Evolutionary conservation across 257 asterid species (phyloP).

Genomic region (Fraxinus americana): DNA sequence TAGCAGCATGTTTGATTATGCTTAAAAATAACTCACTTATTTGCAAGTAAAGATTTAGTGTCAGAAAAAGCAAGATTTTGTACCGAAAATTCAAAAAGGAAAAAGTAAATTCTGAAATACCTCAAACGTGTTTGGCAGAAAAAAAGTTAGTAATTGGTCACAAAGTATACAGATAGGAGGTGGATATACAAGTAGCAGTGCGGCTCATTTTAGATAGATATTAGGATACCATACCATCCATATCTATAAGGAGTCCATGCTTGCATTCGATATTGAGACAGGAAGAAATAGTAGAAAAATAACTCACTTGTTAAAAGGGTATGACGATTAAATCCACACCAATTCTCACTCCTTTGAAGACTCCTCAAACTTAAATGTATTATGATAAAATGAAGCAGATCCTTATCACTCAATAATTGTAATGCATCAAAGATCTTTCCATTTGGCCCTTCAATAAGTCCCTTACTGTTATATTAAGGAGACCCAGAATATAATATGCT

Average conservation of each 20-base stretch:
- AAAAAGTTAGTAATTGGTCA: background rate
- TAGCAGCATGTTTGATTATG: background rate
- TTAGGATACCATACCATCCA: background rate
- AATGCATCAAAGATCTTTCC: background rate
- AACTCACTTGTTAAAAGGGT: background rate
- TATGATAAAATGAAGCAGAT: background rate
- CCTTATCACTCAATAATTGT: background rate
- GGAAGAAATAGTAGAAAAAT: background rate
- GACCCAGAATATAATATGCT: background rate
- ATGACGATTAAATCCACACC: background rate
- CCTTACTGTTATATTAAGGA: background rate
- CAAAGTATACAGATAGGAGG: background rate
- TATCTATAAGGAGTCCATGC: background rate
- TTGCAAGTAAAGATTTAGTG: background rate
- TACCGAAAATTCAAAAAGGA: background rate
- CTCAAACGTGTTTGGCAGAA: background rate
- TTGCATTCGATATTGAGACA: background rate
- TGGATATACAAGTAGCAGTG: background rate
- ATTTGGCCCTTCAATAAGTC: background rate
- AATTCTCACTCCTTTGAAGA: background rate
- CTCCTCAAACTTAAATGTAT: background rate
- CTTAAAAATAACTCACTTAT: background rate
- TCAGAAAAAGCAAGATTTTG: background rate
- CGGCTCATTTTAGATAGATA: background rate
- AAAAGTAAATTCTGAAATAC: background rate